Conservation (phyloP, 139 green algal species). For the Chlamydomonas sphaeroides region DNA sequence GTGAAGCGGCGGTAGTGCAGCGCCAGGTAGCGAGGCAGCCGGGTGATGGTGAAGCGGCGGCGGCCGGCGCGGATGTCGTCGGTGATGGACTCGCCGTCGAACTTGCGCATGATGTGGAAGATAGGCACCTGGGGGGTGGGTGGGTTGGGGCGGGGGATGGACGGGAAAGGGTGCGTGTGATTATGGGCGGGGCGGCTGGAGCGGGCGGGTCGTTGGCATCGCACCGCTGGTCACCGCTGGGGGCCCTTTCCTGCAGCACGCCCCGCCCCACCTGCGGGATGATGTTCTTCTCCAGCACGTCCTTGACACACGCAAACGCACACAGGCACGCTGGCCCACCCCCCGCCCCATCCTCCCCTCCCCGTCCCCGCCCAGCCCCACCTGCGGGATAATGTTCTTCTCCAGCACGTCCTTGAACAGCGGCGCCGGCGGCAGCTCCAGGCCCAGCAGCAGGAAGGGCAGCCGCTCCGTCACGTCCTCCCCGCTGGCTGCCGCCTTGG, state of each 20-base stretch:
- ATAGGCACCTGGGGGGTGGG: conserved; percentile 78
- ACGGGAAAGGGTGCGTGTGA: too few species aligned
- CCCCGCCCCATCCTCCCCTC: background rate
- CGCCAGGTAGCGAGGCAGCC: conserved; percentile 85
- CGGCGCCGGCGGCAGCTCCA: conserved; percentile 95
- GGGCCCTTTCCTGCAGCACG: too few species aligned
- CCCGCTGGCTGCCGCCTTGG: conserved; percentile 44
- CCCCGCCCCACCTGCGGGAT: background rate
- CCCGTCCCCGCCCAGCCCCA: conserved; percentile 17
- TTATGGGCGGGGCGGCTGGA: too few species aligned
- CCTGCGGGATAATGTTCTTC: conserved; percentile 99
- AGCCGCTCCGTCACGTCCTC: conserved; percentile 71
- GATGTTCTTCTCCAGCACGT: background rate
- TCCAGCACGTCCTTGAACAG: conserved; percentile 97
- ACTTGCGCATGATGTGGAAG: conserved; percentile 93
- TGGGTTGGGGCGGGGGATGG: too few species aligned
- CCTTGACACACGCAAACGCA: background rate
- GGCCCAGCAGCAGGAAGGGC: conserved; percentile 92
- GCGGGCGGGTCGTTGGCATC: too few species aligned
- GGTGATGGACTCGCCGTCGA: conserved; percentile 79
- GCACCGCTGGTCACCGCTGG: too few species aligned
- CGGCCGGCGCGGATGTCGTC: conserved; percentile 86
- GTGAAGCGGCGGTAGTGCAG: conserved; percentile 94
- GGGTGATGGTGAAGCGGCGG: conserved; percentile 80
- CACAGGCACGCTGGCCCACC: background rate